Conservation (phyloP, 2,329 filamentous ascomycete genomes). For the Orbilia quercus region DNA sequence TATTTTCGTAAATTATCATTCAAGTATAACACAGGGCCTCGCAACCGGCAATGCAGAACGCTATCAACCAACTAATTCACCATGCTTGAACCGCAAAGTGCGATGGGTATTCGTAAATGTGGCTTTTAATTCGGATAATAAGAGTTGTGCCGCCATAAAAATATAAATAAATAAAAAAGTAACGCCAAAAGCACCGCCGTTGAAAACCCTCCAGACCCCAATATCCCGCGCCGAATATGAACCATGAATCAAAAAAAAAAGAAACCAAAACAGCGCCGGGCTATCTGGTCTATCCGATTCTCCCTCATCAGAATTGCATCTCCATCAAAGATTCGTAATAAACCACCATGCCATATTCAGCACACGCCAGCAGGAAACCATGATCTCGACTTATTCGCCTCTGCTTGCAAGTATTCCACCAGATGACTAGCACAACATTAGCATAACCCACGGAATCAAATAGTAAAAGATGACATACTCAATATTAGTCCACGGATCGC, state of each 20-base stretch:
- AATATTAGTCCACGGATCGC: constrained; percentile 54
- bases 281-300: constrained; percentile 4
- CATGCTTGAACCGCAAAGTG: no score
- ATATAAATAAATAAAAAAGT: constrained; percentile 1
- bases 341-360: constrained; percentile 1
- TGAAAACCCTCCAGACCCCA: background rate
- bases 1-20: no score
- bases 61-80: no score
- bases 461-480: constrained; percentile 30
- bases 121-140: background rate
- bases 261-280: constrained; percentile 10
- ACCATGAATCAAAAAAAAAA: background rate
- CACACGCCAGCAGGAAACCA: constrained; percentile 54
- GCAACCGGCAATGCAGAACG: no score
- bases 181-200: constrained; percentile 43
- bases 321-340: constrained; percentile 1
- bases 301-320: no score
- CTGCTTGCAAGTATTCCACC: constrained; percentile 40
- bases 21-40: no score
- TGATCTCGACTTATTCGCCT: constrained; percentile 47
- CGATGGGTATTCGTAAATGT: background rate
- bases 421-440: constrained; percentile 39
- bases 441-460: background rate
- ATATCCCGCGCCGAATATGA: background rate
- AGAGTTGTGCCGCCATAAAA: background rate